Evolutionary conservation across 2,329 filamentous ascomycete genomes (phyloP).

Genomic region (Ilyonectria mors-panacis): DNA sequence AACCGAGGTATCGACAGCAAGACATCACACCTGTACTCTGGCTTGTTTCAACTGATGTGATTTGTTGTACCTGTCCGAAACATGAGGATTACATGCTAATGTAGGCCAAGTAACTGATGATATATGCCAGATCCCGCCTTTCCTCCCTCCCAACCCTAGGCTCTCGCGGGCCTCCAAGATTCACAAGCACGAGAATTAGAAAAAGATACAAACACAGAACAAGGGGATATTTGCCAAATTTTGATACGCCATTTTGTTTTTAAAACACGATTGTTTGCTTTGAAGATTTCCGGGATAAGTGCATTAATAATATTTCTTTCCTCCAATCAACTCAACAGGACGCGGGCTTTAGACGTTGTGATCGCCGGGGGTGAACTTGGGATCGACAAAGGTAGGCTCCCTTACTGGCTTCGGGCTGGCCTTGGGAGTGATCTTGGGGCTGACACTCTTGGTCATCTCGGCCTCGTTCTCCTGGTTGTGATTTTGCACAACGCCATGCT

Average conservation of each 20-base stretch:
- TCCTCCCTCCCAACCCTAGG: constrained; percentile 18
- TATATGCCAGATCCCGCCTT: constrained; percentile 32
- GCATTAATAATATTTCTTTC: constrained; percentile 35
- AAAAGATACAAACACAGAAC: constrained; percentile 37
- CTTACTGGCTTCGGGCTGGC: background rate
- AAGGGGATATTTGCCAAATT: constrained; percentile 38
- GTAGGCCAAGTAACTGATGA: constrained; percentile 29
- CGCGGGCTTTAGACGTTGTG: constrained; percentile 41
- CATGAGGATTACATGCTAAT: constrained; percentile 31
- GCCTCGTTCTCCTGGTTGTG: constrained; percentile 12
- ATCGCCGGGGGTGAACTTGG: constrained; percentile 35
- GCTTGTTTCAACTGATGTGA: background rate
- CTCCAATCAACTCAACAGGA: constrained; percentile 7
- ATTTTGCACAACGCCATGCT: constrained; percentile 16
- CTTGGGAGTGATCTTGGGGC: constrained; percentile 14
- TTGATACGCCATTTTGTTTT: constrained; percentile 44
- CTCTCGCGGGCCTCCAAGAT: constrained; percentile 15
- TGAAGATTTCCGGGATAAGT: constrained; percentile 33
- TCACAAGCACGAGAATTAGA: constrained; percentile 22
- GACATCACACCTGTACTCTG: background rate
- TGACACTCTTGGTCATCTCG: constrained; percentile 1
- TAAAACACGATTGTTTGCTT: constrained; percentile 26
- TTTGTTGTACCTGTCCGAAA: constrained; percentile 8
- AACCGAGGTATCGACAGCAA: background rate
- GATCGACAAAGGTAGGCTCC: constrained; percentile 30